Evolutionary conservation across 2,329 filamentous ascomycete genomes (phyloP).

Genomic region (Diaporthe citriasiana): DNA sequence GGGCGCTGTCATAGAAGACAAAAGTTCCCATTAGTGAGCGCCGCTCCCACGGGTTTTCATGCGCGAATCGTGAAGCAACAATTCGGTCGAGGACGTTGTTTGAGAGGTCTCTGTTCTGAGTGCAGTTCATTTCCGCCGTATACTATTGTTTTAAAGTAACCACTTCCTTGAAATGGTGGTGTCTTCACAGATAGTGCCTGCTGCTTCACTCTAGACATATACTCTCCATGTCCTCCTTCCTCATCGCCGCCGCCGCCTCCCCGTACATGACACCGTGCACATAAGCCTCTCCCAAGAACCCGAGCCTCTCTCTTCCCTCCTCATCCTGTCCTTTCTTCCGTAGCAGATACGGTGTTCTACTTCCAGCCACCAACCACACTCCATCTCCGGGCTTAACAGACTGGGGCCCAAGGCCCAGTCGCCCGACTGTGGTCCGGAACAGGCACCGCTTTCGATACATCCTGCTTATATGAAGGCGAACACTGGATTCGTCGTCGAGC

Average conservation of each 20-base stretch:
- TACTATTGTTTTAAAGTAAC: background rate
- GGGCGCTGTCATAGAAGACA: background rate
- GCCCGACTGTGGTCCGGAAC: constrained; percentile 25
- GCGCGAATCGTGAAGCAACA: background rate
- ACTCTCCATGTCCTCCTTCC: background rate
- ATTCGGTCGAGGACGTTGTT: rapidly evolving
- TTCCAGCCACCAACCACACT: constrained; percentile 22
- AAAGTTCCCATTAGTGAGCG: background rate
- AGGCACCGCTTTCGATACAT: constrained; percentile 34
- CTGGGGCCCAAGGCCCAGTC: constrained; percentile 26
- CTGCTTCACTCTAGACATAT: constrained; percentile 14
- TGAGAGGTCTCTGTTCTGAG: too few species aligned
- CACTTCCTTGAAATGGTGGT: too few species aligned
- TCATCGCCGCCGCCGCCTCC: background rate
- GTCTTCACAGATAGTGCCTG: background rate
- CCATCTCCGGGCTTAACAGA: constrained; percentile 28
- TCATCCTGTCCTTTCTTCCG: background rate
- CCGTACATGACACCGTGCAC: constrained; percentile 35
- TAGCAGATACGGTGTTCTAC: constrained; percentile 27
- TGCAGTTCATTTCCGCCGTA: background rate
- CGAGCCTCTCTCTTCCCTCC: background rate
- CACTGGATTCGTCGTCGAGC: constrained; percentile 23
- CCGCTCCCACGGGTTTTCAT: background rate
- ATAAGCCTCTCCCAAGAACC: constrained; percentile 21
- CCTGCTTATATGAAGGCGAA: constrained; percentile 17